Base-by-base conservation (phyloP, 768 basidiomycete genomes). In the Russula emetica region DNA sequence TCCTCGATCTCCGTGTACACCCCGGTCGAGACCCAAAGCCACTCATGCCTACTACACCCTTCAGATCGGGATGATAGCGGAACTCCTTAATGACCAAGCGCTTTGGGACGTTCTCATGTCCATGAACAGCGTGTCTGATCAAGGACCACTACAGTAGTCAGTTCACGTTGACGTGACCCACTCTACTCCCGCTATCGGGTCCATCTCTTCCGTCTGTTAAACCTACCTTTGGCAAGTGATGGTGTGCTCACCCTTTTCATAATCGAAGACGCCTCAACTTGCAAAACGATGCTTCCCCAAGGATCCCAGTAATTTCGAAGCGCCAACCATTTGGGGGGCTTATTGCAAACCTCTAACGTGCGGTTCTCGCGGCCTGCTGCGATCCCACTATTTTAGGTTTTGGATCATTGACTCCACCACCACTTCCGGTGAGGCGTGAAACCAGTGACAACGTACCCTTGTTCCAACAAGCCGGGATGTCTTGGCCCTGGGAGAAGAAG, bases 301-400 rank as follows among this genome's bases (percentile, higher is more conserved):
- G 62, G 52, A 20, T 54, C 51, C 44, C 52, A 53, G 34, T n/a
- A 16, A 32, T 32, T 40, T 55, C 44, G 44, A 36, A 49, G n/a
- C 26, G 28, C 36, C 4, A 28, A 58, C 20, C 16, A 38, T 28
- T 45, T 26, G 34, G 34, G 45, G 45, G 22, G 24, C 7, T 28
- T 7, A 20, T 11, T 58, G 51, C 52, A 60, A 30, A 22, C 62
- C 62, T 34, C 10, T n/a, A 32, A 55, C 45, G 52, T 55, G 58
- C 58, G 36, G 63, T n/a, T 34, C 52, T 49, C 28, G n/a, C 30
- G 26, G 28, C 32, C 40, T 40, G 18, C 58, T 54, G n/a, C 22
- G 53, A 32, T 54, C 34, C 26, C 22, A 47, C 45, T 47, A 40
- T 3, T 40, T n/a, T 53, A 63, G 51, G 44, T 47, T 22, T 34